phyloP scores from a whole-genome alignment of 2,329 filamentous ascomycete genomes.

The Penicillium brevicompactum region DNA sequence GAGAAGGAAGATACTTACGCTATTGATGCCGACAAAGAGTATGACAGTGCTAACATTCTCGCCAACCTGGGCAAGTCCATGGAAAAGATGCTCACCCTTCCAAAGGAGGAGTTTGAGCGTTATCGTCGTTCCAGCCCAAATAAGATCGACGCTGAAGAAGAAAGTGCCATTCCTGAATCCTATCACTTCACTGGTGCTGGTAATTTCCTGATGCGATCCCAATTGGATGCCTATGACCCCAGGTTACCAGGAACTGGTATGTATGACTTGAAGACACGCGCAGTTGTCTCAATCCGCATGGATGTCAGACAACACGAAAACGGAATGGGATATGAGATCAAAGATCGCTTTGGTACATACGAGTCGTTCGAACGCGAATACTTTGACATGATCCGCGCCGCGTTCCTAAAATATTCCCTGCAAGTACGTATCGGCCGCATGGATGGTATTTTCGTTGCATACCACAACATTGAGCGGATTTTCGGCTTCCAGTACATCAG shows the following conservation, averaged over 20 bases:
- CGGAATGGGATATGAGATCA: slow-evolving; percentile 86
- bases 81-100: slow-evolving; percentile 88
- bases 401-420: slow-evolving; percentile 94
- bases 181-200: slow-evolving; percentile 87
- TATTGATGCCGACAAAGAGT: slow-evolving; percentile 94
- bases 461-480: slow-evolving; percentile 90
- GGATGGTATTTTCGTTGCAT: slow-evolving; percentile 98
- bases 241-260: slow-evolving; percentile 87
- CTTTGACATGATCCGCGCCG: slow-evolving; percentile 92
- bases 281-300: slow-evolving; percentile 91
- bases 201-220: slow-evolving; percentile 91
- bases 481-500: slow-evolving; percentile 97
- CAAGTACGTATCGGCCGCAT: slow-evolving; percentile 97
- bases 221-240: slow-evolving; percentile 86
- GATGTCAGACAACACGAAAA: slow-evolving; percentile 70
- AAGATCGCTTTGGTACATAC: slow-evolving; percentile 71
- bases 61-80: slow-evolving; percentile 93
- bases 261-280: slow-evolving; percentile 95
- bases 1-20: slow-evolving; percentile 86
- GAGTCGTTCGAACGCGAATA: slow-evolving; percentile 96
- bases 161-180: slow-evolving; percentile 71
- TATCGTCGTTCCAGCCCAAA: slow-evolving; percentile 72
- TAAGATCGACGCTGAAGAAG: slow-evolving; percentile 66
- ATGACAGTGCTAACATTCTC: slow-evolving; percentile 79
- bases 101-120: slow-evolving; percentile 80